Percentiles rank a stretch among this genome's conserved stretches.
Conservation (phyloP, 1,284 basidiomycete genomes). For the Moesziomyces antarcticus region DNA sequence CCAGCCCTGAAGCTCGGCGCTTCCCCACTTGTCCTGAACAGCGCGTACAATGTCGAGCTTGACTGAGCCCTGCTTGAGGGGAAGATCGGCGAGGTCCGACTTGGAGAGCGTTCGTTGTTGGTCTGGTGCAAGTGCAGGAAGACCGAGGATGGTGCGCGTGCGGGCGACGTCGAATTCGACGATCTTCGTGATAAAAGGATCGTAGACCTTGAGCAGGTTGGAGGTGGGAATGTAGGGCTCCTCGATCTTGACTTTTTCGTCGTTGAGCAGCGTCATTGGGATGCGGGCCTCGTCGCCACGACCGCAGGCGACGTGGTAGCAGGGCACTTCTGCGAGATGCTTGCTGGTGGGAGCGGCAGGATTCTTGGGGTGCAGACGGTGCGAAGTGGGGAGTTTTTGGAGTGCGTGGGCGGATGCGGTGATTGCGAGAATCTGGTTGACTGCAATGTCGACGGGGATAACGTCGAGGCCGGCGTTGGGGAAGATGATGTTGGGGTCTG, state of each 20-base stretch:
- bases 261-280: constrained; percentile 40
- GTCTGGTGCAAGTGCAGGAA: constrained; percentile 22
- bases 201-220: constrained; percentile 47
- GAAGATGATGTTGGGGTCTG: constrained; percentile 28
- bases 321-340: constrained; percentile 42
- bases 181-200: constrained; percentile 39
- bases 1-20: constrained; percentile 23
- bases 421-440: constrained; percentile 49
- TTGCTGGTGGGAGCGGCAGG: constrained; percentile 27
- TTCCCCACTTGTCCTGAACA: constrained; percentile 24
- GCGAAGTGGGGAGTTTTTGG: constrained; percentile 36
- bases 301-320: constrained; percentile 49
- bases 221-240: constrained; percentile 40
- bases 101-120: constrained; percentile 12
- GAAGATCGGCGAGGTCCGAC: constrained; percentile 21
- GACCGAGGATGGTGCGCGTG: constrained; percentile 32
- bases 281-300: constrained; percentile 29
- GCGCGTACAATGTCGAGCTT: constrained; percentile 34
- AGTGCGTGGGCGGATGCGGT: constrained; percentile 42
- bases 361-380: constrained; percentile 45
- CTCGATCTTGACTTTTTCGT: constrained; percentile 24
- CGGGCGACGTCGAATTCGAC: constrained; percentile 40
- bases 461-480: constrained; percentile 45
- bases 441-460: constrained; percentile 44
- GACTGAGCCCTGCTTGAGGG: constrained; percentile 26